Base-by-base conservation (phyloP, 192 early-diverging fungal genomes). In the Phlyctochytrium planicorne region DNA sequence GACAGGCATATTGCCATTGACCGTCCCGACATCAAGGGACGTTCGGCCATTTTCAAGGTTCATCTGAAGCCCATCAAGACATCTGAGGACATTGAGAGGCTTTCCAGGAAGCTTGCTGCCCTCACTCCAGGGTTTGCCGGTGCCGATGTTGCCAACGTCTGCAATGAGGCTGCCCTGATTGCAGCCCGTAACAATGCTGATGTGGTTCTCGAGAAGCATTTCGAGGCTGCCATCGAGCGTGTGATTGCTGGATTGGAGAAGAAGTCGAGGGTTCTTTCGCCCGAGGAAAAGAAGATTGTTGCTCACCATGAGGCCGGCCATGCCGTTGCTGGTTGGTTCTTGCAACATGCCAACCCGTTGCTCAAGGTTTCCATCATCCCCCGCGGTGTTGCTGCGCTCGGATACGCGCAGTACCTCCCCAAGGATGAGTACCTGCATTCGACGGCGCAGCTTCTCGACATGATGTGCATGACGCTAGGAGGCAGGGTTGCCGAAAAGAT, bases 291-390 rank as follows among this genome's bases (percentile, higher is more conserved):
- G 87, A 96, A 91, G 86, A 96, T 93, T 27, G 95, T 99, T 35
- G 97, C 97, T 6, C 96, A 99, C 77, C 97, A 99, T 78, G 97
- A 99, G 83, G 97, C 97, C 20, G 97, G 97, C 0, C 97, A 99
- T 73, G 97, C 97, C 31, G 94, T 99, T 62, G 93, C 90, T 16
- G 97, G 97, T 32, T 99, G 97, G 97, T 99, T 93, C 73, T 82
- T 99, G 62, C 85, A 95, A 66, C 89, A 95, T 67, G 95, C 97
- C 0, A 92, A 96, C 79, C 97, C 97, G 23, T 78, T 99, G 53
- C 82, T 99, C 52, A 97, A 97, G 82, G 97, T 99, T 3, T 95
- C 94, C 57, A 98, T 99, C 71, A 99, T 99, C 72, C 97, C 97
- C 34, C 90, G 97, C 67, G 96, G 97, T 32, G 79, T 87, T 32